Percentiles rank a stretch among this genome's conserved stretches.
These are phyloP conservation scores for Thraustochytrium sp. DNA, from an alignment of 352 stramenopile species.

Conservation along the genomic window DNA sequence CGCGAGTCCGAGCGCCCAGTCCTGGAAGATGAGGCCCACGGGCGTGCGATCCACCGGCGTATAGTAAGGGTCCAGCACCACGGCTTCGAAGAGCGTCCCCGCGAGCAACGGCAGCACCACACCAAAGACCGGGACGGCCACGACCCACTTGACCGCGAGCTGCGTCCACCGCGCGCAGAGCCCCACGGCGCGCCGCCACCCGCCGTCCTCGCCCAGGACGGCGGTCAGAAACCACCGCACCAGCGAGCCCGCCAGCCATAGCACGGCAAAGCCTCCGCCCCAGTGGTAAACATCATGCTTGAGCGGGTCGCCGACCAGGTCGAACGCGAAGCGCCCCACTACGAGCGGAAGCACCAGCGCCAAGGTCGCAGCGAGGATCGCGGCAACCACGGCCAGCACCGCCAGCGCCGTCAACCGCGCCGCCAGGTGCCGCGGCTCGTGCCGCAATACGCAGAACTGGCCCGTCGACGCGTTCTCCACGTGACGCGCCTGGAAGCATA, in stretches of 20 bases:
- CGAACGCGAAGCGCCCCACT: background rate
- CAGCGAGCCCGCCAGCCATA: background rate
- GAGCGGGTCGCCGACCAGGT: background rate
- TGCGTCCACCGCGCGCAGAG: background rate
- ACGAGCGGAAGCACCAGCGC: conserved; percentile 20
- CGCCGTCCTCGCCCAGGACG: background rate
- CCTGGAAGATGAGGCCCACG: conserved; percentile 21
- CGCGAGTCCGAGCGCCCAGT: conserved; percentile 21
- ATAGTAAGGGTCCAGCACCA: background rate
- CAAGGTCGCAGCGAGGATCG: background rate
- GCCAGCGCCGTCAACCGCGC: background rate
- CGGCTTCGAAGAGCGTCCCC: background rate
- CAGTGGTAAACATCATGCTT: conserved; percentile 39
- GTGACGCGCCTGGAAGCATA: conserved; percentile 9
- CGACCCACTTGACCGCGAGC: background rate
- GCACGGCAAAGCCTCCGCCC: background rate
- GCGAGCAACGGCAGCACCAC: background rate
- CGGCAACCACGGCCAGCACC: background rate
- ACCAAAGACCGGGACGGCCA: background rate
- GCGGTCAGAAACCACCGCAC: background rate
- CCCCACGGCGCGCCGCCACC: background rate
- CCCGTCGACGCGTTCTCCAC: background rate
- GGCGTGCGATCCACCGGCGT: background rate
- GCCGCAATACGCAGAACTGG: conserved; percentile 37
- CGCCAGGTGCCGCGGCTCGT: background rate